phyloP scores from a whole-genome alignment of 2,329 filamentous ascomycete species.

The Byssoonygena ceratinophila region DNA sequence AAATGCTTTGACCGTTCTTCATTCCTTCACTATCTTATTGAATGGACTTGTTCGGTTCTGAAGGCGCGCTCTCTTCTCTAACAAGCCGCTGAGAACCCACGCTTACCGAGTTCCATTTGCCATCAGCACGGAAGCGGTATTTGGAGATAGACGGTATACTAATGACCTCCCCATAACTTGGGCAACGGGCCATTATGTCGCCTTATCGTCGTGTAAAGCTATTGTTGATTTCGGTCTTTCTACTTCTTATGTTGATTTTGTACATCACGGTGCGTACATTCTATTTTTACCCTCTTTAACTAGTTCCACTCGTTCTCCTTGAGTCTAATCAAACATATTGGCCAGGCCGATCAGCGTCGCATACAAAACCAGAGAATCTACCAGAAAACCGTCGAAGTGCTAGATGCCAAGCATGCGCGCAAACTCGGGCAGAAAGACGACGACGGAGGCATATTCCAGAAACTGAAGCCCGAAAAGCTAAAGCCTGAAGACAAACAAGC shows the following conservation, averaged over 20 bases:
- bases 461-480: slow-evolving; percentile 59
- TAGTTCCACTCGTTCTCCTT: background rate
- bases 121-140: no score
- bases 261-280: slow-evolving; percentile 57
- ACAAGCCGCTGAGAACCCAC: no score
- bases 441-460: slow-evolving; percentile 50
- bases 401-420: slow-evolving; percentile 39
- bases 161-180: slow-evolving; percentile 1
- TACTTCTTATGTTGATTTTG: slow-evolving; percentile 56
- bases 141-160: background rate
- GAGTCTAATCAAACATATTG: background rate
- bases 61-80: no score
- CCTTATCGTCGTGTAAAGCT: slow-evolving; percentile 60
- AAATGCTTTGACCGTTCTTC: no score
- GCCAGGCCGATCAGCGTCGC: slow-evolving; percentile 32
- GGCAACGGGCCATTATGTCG: slow-evolving; percentile 44
- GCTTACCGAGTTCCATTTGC: no score
- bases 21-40: no score
- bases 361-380: slow-evolving; percentile 44
- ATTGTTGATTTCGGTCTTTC: slow-evolving; percentile 53
- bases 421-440: slow-evolving; percentile 44
- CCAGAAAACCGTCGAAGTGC: slow-evolving; percentile 44
- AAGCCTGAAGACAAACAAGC: slow-evolving; percentile 58
- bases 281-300: background rate
- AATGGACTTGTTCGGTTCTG: no score